These are phyloP conservation scores for Laguncularia racemosa DNA, from an alignment of 345 rosid genomes.

Conservation along the genomic window DNA sequence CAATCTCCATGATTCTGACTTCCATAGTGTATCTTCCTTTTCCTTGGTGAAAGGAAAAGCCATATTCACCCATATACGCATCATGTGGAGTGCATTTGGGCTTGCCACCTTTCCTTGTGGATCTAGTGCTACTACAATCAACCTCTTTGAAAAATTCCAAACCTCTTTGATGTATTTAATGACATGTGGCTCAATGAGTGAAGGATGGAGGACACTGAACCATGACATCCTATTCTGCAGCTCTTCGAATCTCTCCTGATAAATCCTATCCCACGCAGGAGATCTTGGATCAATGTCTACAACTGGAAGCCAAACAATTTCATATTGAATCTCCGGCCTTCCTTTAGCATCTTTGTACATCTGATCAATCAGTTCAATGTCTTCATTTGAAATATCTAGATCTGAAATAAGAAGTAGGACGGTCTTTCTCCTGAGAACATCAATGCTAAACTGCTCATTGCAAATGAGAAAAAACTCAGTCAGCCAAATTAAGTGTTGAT, in stretches of 20 bases:
- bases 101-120: slow-evolving; percentile 18
- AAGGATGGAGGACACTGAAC: slow-evolving; percentile 25
- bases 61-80: slow-evolving; percentile 23
- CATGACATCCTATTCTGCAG: slow-evolving; percentile 22
- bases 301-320: slow-evolving; percentile 43
- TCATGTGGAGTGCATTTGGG: slow-evolving; percentile 23
- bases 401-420: slow-evolving; percentile 29
- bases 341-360: slow-evolving; percentile 14
- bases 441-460: slow-evolving; percentile 15
- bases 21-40: slow-evolving; percentile 24
- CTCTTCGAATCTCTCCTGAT: slow-evolving; percentile 15
- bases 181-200: slow-evolving; percentile 19
- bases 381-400: slow-evolving; percentile 29
- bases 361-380: slow-evolving; percentile 16
- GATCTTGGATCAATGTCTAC: slow-evolving; percentile 16
- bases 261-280: slow-evolving; percentile 14
- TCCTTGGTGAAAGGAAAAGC: slow-evolving; percentile 23
- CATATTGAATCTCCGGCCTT: slow-evolving; percentile 10
- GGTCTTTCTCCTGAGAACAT: slow-evolving; percentile 17
- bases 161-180: slow-evolving; percentile 25
- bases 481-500: neutral
- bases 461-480: neutral
- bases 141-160: slow-evolving; percentile 18
- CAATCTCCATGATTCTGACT: slow-evolving; percentile 20
- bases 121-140: slow-evolving; percentile 24